Percentiles rank a stretch among this genome's conserved stretches.
phyloP scores from a whole-genome alignment of 192 early-diverging fungal genomes.

The Linderina pennispora region DNA sequence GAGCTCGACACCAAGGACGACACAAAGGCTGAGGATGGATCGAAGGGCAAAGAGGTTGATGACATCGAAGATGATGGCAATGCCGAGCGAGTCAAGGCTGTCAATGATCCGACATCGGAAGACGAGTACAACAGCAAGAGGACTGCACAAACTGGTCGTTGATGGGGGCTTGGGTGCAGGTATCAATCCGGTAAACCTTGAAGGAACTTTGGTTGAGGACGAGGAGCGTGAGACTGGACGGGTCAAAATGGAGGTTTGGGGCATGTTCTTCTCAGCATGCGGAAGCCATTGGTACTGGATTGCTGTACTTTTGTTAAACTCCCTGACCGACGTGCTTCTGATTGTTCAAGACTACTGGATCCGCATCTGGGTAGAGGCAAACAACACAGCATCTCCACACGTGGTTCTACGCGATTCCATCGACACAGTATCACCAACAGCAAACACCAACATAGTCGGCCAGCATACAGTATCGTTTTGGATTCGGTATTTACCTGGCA shows the following conservation, averaged over 20 bases:
- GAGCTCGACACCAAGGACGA: constrained; percentile 16
- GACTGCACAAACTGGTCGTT: constrained; percentile 22
- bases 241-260: constrained; percentile 64
- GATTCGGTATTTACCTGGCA: constrained; percentile 50
- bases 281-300: constrained; percentile 55
- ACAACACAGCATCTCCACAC: too few relatives aligned
- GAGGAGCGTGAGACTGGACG: constrained; percentile 73
- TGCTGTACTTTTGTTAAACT: constrained; percentile 38
- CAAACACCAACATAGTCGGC: too few relatives aligned
- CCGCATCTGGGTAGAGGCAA: constrained; percentile 50
- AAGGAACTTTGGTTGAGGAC: constrained; percentile 59
- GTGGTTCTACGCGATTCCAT: too few relatives aligned
- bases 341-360: constrained; percentile 54
- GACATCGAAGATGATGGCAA: constrained; percentile 14
- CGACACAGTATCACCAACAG: too few relatives aligned
- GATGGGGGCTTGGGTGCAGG: constrained; percentile 24
- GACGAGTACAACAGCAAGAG: constrained; percentile 5
- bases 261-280: constrained; percentile 57
- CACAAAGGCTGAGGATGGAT: constrained; percentile 21
- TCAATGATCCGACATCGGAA: constrained; percentile 5
- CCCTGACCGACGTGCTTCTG: constrained; percentile 25
- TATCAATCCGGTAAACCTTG: constrained; percentile 1
- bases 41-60: neutral
- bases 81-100: constrained; percentile 32
- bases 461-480: too few relatives aligned